Evolutionary conservation across 2,329 filamentous ascomycete species (phyloP).

Genomic region (Fusarium sp.): DNA sequence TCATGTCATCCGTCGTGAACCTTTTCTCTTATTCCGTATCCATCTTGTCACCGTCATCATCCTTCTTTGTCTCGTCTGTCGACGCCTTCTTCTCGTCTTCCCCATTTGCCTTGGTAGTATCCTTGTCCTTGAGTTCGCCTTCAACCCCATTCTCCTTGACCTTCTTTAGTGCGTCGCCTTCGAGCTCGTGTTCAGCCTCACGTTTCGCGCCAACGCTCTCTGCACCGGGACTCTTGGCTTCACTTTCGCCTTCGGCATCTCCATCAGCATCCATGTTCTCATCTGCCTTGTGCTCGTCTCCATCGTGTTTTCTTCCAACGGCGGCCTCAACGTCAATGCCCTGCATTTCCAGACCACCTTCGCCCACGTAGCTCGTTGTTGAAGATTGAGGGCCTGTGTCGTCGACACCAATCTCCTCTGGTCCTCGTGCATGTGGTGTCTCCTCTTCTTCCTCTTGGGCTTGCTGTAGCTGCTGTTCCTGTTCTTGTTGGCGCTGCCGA

Average conservation of each 20-base stretch:
- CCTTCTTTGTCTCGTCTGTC: slow-evolving; percentile 37
- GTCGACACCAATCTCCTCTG: slow-evolving; percentile 84
- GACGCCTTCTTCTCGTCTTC: slow-evolving; percentile 15
- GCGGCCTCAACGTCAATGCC: slow-evolving; percentile 72
- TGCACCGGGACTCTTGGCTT: slow-evolving; percentile 45
- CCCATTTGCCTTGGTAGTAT: slow-evolving; percentile 8
- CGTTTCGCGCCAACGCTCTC: slow-evolving; percentile 63
- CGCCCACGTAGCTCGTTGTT: slow-evolving; percentile 54
- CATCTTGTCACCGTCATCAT: slow-evolving; percentile 40
- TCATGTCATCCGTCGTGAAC: slow-evolving; percentile 17
- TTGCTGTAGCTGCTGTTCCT: not conserved
- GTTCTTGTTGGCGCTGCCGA: not conserved
- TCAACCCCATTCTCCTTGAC: slow-evolving; percentile 57
- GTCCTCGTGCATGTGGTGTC: slow-evolving; percentile 85
- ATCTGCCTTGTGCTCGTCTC: slow-evolving; percentile 37
- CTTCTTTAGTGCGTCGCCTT: slow-evolving; percentile 59
- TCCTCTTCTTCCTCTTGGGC: slow-evolving; percentile 63
- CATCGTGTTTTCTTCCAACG: slow-evolving; percentile 63
- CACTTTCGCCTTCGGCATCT: slow-evolving; percentile 42
- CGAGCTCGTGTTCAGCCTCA: slow-evolving; percentile 64
- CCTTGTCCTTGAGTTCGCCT: slow-evolving; percentile 54
- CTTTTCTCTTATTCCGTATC: slow-evolving; percentile 38
- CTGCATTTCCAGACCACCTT: slow-evolving; percentile 60
- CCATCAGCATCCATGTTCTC: slow-evolving; percentile 33
- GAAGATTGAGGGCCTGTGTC: slow-evolving; percentile 82